Percentiles rank a stretch among this genome's conserved stretches.
These are phyloP conservation scores for Puya raimondii DNA, from an alignment of 176 grass and related monocot genomes.

Conservation along the genomic window DNA sequence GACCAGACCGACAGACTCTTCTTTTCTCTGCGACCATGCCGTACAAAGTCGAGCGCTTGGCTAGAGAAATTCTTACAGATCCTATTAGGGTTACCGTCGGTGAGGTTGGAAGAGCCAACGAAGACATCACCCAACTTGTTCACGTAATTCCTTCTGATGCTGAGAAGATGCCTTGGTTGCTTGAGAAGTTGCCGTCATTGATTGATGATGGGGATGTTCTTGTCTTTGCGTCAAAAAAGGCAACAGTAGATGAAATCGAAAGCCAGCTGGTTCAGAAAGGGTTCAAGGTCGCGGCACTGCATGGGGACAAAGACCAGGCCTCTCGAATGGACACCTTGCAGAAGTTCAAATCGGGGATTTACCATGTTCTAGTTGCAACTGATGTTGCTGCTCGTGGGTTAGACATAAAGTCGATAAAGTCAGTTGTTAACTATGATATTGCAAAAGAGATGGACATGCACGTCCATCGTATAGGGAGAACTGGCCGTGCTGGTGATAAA, in stretches of 20 bases:
- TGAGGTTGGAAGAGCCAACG: constrained; percentile 90
- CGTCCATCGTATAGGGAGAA: constrained; percentile 93
- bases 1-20: constrained; percentile 93
- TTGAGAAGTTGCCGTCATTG: constrained; percentile 71
- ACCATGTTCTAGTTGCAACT: constrained; percentile 95
- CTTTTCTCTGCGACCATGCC: constrained; percentile 99
- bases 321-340: constrained; percentile 82
- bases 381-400: constrained; percentile 95
- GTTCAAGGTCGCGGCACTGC: constrained; percentile 85
- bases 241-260: constrained; percentile 85
- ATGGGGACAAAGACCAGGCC: constrained; percentile 97
- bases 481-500: constrained; percentile 95
- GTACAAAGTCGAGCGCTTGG: constrained; percentile 90
- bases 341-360: constrained; percentile 89
- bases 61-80: constrained; percentile 85
- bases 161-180: constrained; percentile 92
- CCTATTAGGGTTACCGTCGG: constrained; percentile 93
- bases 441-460: constrained; percentile 99
- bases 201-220: constrained; percentile 97
- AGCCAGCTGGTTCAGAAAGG: constrained; percentile 68
- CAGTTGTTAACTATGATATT: constrained; percentile 95
- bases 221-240: constrained; percentile 87
- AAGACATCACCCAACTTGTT: constrained; percentile 97
- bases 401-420: constrained; percentile 98
- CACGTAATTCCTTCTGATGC: constrained; percentile 88